Percentiles rank a stretch among this genome's conserved stretches.
Conservation (phyloP, 169 alveolate species). For the Pseudocohnilembus persalinus region DNA sequence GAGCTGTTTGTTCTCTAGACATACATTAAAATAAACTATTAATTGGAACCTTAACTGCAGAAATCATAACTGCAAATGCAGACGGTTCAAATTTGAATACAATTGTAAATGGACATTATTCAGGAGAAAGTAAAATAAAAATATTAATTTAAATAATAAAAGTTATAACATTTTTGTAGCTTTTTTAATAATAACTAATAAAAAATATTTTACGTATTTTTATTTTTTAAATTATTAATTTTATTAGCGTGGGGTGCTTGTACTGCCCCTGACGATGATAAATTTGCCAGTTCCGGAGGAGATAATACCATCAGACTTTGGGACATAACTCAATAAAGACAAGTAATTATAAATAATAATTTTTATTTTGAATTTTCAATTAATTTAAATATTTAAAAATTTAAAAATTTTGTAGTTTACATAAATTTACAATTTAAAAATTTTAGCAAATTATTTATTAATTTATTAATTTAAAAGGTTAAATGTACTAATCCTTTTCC, state of each 20-base stretch:
- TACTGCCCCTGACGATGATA: conserved; percentile 69
- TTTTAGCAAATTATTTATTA: too few species aligned
- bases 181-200: too few species aligned
- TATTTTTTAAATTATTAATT: too few species aligned
- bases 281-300: conserved; percentile 86
- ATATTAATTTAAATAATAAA: too few species aligned
- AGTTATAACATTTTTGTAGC: too few species aligned
- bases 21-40: conserved; percentile 25
- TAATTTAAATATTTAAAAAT: too few species aligned
- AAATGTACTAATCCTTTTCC: conserved; percentile 56
- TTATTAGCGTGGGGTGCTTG: conserved; percentile 83
- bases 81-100: conserved; percentile 24
- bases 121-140: too few species aligned
- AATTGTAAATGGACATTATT: conserved; percentile 75
- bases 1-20: neutral
- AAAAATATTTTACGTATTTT: too few species aligned
- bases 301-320: conserved; percentile 84
- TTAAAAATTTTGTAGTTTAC: too few species aligned
- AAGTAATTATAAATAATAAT: conserved; percentile 19
- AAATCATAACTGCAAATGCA: conserved; percentile 57
- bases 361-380: too few species aligned
- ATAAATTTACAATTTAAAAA: too few species aligned
- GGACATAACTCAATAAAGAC: conserved; percentile 64
- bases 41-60: conserved; percentile 79
- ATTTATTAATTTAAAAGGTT: neutral